A percentile compares a stretch with the other conserved stretches of the same genome.
Evolutionary conservation across 2,329 filamentous ascomycete species (phyloP).

Genomic region (Blastomyces silverae): DNA sequence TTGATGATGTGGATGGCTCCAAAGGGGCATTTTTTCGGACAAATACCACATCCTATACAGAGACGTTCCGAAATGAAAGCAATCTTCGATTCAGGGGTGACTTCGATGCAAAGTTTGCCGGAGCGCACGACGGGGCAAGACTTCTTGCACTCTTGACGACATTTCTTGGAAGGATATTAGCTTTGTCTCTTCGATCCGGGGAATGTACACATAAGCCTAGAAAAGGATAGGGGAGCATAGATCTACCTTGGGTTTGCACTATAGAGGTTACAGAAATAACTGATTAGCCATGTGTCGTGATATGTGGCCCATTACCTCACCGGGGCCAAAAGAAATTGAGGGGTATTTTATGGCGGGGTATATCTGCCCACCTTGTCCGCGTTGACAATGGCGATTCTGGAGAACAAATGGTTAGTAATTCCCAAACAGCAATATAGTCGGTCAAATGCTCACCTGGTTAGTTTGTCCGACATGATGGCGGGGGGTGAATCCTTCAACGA

Average conservation of each 20-base stretch:
- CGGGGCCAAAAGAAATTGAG: slow-evolving; percentile 21
- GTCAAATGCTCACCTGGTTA: slow-evolving; percentile 70
- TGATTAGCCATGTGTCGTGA: slow-evolving; percentile 34
- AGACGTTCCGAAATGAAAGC: slow-evolving; percentile 96
- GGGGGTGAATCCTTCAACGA: slow-evolving; percentile 13
- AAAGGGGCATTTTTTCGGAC: slow-evolving; percentile 98
- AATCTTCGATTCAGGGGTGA: slow-evolving; percentile 77
- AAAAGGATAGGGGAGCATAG: slow-evolving; percentile 5
- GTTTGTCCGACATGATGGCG: slow-evolving; percentile 76
- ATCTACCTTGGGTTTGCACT: slow-evolving; percentile 82
- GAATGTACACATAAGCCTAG: background rate
- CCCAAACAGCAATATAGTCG: slow-evolving; percentile 16
- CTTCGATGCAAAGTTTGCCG: slow-evolving; percentile 96
- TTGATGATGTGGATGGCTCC: slow-evolving; percentile 99
- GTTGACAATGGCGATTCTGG: slow-evolving; percentile 96
- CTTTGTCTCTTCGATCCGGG: slow-evolving; percentile 2
- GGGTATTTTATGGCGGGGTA: slow-evolving; percentile 37
- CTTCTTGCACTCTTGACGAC: slow-evolving; percentile 98
- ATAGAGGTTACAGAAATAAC: slow-evolving; percentile 28
- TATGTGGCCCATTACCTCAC: slow-evolving; percentile 19
- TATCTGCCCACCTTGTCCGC: slow-evolving; percentile 73
- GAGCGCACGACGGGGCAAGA: slow-evolving; percentile 95
- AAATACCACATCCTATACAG: slow-evolving; percentile 98
- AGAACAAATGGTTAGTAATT: slow-evolving; percentile 21
- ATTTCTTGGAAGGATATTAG: slow-evolving; percentile 65